Conservation (phyloP, 2,329 filamentous ascomycete genomes). For the Biscogniauxia marginata region DNA sequence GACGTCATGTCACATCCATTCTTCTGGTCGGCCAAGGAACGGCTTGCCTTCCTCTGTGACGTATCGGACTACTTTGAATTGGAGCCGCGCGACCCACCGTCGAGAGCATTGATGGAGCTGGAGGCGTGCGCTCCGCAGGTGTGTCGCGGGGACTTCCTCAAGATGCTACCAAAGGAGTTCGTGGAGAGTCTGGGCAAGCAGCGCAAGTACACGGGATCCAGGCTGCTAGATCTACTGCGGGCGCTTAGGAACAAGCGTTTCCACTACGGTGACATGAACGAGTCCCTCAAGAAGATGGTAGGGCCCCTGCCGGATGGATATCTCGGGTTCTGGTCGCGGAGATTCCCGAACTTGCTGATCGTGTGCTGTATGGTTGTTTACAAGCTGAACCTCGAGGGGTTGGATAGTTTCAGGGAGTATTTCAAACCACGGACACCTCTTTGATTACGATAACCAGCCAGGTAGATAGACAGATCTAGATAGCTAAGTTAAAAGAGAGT, state of each 20-base stretch:
- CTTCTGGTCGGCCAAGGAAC: constrained; percentile 90
- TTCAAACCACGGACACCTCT: constrained; percentile 40
- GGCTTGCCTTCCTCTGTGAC: constrained; percentile 89
- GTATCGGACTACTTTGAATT: constrained; percentile 97
- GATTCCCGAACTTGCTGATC: constrained; percentile 77
- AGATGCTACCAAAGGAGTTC: constrained; percentile 73
- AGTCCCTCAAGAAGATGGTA: constrained; percentile 67
- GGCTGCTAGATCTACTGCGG: constrained; percentile 81
- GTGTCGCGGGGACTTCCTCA: constrained; percentile 74
- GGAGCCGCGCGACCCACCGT: constrained; percentile 81
- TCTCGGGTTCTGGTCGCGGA: constrained; percentile 75
- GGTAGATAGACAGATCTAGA: background rate
- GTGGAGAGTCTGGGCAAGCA: constrained; percentile 90
- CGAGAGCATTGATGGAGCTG: constrained; percentile 60
- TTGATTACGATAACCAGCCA: too few relatives aligned
- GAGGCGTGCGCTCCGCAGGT: constrained; percentile 53
- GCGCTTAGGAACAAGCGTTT: constrained; percentile 95
- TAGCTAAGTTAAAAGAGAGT: too few relatives aligned
- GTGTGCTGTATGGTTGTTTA: constrained; percentile 74
- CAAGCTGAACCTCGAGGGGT: constrained; percentile 60
- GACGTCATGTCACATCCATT: constrained; percentile 74
- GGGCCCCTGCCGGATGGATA: constrained; percentile 78
- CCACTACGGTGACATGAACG: constrained; percentile 95
- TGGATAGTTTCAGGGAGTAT: constrained; percentile 70
- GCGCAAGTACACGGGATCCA: constrained; percentile 84